phyloP scores from a whole-genome alignment of 805 yeast species.

The Barnettozyma vustinii region DNA sequence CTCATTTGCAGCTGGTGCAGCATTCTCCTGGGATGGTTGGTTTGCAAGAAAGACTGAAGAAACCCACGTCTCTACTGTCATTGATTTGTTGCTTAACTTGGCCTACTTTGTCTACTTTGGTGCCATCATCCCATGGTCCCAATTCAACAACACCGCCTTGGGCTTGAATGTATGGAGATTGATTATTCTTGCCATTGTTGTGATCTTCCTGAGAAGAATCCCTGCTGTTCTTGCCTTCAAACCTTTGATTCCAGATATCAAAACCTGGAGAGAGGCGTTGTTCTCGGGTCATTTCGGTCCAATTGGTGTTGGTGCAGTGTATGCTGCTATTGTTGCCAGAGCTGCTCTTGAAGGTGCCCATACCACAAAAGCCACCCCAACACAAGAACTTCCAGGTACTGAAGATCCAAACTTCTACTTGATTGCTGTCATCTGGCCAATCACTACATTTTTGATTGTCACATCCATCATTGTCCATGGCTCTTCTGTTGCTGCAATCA shows the following conservation, averaged over 20 bases:
- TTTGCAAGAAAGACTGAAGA: constrained; percentile 79
- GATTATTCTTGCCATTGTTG: constrained; percentile 65
- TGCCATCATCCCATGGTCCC: constrained; percentile 84
- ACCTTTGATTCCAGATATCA: constrained; percentile 80
- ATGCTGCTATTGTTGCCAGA: constrained; percentile 76
- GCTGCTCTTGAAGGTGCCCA: constrained; percentile 55
- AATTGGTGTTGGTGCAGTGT: constrained; percentile 90
- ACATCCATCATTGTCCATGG: constrained; percentile 88
- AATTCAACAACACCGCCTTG: constrained; percentile 53
- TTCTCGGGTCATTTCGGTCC: constrained; percentile 97
- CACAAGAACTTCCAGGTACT: constrained; percentile 39
- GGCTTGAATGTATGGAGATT: constrained; percentile 80
- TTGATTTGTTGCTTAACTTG: constrained; percentile 76
- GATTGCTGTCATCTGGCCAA: constrained; percentile 72
- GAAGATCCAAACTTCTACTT: constrained; percentile 51
- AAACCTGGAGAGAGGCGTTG: constrained; percentile 89
- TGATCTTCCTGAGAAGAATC: constrained; percentile 70
- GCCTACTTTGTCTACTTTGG: constrained; percentile 89
- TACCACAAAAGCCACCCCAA: constrained; percentile 51
- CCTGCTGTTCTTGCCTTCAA: constrained; percentile 76
- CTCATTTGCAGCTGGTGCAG: constrained; percentile 89
- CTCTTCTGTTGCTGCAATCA: constrained; percentile 69
- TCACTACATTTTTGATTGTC: constrained; percentile 71
- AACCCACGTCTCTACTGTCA: constrained; percentile 83
- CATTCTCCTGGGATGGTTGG: constrained; percentile 93